These are phyloP conservation scores for Dendrobium catenatum DNA, from an alignment of 106 monocot genomes.

Conservation along the genomic window DNA sequence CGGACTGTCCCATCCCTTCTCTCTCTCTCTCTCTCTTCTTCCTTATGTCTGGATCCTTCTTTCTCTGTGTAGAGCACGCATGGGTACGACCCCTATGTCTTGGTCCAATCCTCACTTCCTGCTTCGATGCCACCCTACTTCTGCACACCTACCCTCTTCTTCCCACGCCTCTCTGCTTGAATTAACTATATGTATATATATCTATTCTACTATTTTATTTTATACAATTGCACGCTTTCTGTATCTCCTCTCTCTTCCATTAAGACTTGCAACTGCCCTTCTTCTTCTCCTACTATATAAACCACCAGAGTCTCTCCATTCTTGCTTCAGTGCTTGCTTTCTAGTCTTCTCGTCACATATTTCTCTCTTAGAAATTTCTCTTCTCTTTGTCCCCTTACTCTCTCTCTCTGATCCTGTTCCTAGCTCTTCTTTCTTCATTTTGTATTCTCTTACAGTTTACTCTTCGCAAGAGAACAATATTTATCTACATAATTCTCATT, in stretches of 20 bases:
- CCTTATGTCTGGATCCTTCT: too few relatives aligned
- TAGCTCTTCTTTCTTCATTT: too few relatives aligned
- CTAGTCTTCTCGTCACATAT: neutral
- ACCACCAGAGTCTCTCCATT: neutral
- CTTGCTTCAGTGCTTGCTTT: neutral
- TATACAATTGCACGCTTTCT: neutral
- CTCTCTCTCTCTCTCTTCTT: neutral
- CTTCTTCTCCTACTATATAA: neutral
- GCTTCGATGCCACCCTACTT: constrained; percentile 5
- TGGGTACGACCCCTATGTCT: constrained; percentile 2
- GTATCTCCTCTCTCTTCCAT: neutral
- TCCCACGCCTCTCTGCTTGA: neutral
- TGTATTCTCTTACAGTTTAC: too few relatives aligned
- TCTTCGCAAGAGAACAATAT: too few relatives aligned
- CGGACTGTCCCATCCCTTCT: neutral
- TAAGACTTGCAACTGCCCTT: neutral
- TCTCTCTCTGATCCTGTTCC: too few relatives aligned
- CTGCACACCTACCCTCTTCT: constrained; percentile 4
- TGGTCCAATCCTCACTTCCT: constrained; percentile 3
- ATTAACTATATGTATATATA: neutral
- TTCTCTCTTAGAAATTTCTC: neutral
- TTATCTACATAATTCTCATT: neutral
- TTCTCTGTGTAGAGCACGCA: neutral
- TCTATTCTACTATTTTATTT: neutral
- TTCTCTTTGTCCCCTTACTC: neutral